Evolutionary conservation across 345 rosid species (phyloP).

Genomic region (Hypericum androsaemum): DNA sequence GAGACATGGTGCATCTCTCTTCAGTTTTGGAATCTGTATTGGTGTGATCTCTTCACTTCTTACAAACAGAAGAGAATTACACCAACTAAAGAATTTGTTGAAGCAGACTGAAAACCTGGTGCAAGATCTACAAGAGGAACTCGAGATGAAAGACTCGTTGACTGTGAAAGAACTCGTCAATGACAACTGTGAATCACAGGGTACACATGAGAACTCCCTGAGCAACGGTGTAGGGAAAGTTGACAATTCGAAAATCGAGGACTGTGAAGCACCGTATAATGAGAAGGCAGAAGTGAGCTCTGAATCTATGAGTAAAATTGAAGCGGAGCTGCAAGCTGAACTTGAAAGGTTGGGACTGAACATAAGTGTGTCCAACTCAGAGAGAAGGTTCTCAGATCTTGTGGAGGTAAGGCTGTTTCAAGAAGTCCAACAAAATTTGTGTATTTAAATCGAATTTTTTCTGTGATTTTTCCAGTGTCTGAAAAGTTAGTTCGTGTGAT

Average conservation of each 20-base stretch:
- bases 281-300: constrained; percentile 29
- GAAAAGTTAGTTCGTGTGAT: too few species aligned
- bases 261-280: constrained; percentile 20
- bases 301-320: constrained; percentile 63
- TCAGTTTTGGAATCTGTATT: constrained; percentile 60
- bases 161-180: constrained; percentile 44
- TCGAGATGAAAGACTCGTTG: constrained; percentile 55
- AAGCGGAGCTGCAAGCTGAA: constrained; percentile 97
- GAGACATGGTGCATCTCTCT: constrained; percentile 29
- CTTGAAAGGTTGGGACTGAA: constrained; percentile 77
- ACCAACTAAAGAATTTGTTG: constrained; percentile 37
- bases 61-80: constrained; percentile 35
- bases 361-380: constrained; percentile 37
- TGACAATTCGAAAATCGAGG: constrained; percentile 13
- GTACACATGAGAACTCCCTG: constrained; percentile 20
- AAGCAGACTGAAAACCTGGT: constrained; percentile 59
- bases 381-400: constrained; percentile 33
- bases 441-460: too few species aligned
- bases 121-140: constrained; percentile 71
- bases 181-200: constrained; percentile 35
- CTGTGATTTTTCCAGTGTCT: too few species aligned
- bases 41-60: constrained; percentile 51
- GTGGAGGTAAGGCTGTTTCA: constrained; percentile 37
- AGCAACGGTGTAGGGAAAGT: constrained; percentile 13
- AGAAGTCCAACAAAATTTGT: constrained; percentile 5